These are phyloP conservation scores for Neurospora sp. DNA, from an alignment of 2,329 filamentous ascomycete species.

Conservation along the genomic window DNA sequence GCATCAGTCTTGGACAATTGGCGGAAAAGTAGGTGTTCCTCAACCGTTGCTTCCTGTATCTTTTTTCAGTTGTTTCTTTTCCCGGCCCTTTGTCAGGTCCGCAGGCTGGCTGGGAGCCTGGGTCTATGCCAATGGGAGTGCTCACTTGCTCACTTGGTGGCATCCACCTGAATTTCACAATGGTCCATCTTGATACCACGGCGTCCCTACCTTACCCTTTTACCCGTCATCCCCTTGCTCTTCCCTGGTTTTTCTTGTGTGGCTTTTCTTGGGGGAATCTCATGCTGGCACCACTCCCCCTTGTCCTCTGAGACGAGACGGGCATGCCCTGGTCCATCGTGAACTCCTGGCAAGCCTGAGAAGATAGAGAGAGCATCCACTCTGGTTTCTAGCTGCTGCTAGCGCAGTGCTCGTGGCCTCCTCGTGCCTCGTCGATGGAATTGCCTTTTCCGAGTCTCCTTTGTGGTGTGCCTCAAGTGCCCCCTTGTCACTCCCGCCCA, in stretches of 20 bases:
- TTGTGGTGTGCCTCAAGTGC: neutral
- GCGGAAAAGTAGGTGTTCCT: conserved; percentile 7
- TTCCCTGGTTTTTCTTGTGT: neutral
- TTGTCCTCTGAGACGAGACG: neutral
- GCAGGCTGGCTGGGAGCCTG: neutral
- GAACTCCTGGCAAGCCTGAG: neutral
- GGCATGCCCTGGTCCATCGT: neutral
- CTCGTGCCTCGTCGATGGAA: neutral
- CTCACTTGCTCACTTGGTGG: neutral
- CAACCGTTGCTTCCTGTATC: conserved; percentile 2
- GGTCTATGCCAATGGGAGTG: neutral
- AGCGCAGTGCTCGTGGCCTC: neutral
- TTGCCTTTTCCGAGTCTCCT: neutral
- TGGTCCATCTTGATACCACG: neutral
- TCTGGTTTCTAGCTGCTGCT: neutral
- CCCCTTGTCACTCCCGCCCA: neutral
- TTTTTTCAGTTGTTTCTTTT: neutral
- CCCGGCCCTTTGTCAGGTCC: neutral
- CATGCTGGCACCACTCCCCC: neutral
- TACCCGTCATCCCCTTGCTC: neutral
- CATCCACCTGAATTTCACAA: neutral
- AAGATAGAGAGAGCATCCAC: neutral
- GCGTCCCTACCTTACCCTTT: neutral
- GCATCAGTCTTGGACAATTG: conserved; percentile 11
- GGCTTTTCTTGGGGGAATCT: neutral